Evolutionary conservation across 345 rosid species (phyloP), one percentile per base, ranked within the genome.

Genomic region (Eucalyptus polyanthemos): DNA sequence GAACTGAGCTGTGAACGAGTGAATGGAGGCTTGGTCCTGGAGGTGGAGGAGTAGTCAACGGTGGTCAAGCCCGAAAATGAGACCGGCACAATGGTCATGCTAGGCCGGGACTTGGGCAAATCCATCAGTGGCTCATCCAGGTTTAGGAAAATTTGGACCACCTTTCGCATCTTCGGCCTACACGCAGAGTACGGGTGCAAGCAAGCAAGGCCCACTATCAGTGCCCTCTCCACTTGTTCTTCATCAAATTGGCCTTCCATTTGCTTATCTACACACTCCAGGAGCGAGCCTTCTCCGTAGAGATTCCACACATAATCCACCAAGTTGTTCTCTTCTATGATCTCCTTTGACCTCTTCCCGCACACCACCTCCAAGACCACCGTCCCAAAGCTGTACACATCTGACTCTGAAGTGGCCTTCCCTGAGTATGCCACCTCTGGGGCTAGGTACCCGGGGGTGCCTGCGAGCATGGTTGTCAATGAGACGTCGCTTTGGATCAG

Each of bases 381-480:
- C 90, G 91, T 91, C 4, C 94, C 93, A 10, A 90, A 91, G 89
- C 92, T 90, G 25, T 93, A 94, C 11, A 91, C 93, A 14, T 94
- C 92, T 1, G 91, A 89, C 69, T 92, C 93, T 1, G 90, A 89
- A 2, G 91, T 93, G 9, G 92, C 91, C 86, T 90, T 91, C 67
- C 92, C 93, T 6, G 91, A 89, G 91, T 56, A 92, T 51, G 90
- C 90, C 40, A 90, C 88, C 67, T 92, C 92, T 0, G 94, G 93
- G 76, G 92, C 93, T 49, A 92, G 67, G 89, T 93, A 93, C 14
- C 94, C 93, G 7, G 92, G 94, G 22, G 93, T 94, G 14, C 95
- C 95, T 0, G 94, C 94, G 2, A 92, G 83, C 93, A 89, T 89
- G 49, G 94, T 92, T n/a, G 95, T 91, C n/a, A 80, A 89, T 16